phyloP scores from a whole-genome alignment of 2,329 filamentous ascomycete species.

The Alternaria arbusti region DNA sequence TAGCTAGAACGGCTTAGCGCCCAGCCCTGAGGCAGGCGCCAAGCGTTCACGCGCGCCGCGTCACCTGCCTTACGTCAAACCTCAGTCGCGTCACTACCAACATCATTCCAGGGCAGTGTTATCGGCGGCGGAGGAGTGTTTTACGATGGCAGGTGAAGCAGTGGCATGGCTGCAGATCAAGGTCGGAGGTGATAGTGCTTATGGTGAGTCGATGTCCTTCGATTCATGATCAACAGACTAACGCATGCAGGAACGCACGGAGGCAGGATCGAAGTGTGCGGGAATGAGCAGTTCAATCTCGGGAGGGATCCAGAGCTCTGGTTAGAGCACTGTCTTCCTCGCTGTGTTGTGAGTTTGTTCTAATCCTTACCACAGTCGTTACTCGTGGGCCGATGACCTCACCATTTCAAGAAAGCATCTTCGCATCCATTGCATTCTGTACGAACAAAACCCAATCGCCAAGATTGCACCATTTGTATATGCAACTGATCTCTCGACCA shows the following conservation, averaged over 20 bases:
- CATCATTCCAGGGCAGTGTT: background rate
- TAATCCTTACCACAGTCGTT: slow-evolving; percentile 32
- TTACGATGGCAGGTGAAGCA: slow-evolving; percentile 31
- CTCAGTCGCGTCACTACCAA: background rate
- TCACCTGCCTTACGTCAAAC: slow-evolving; percentile 6
- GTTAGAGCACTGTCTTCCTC: slow-evolving; percentile 26
- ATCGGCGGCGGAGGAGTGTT: background rate
- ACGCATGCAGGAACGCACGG: slow-evolving; percentile 32
- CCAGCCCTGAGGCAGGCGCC: slow-evolving; percentile 1
- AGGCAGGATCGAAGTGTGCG: slow-evolving; percentile 37
- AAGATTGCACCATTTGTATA: slow-evolving; percentile 56
- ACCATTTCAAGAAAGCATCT: slow-evolving; percentile 56
- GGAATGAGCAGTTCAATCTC: slow-evolving; percentile 46
- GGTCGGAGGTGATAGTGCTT: slow-evolving; percentile 13
- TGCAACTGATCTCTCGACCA: slow-evolving; percentile 54
- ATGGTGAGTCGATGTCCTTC: slow-evolving; percentile 21
- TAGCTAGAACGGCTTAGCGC: slow-evolving; percentile 15
- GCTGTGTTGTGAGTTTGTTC: slow-evolving; percentile 11
- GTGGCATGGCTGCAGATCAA: slow-evolving; percentile 40
- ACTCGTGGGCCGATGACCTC: slow-evolving; percentile 38
- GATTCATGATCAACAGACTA: slow-evolving; percentile 15
- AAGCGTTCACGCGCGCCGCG: slow-evolving; percentile 18
- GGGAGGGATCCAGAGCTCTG: slow-evolving; percentile 43
- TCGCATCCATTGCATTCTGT: slow-evolving; percentile 55
- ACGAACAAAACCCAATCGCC: slow-evolving; percentile 47